Evolutionary conservation across 208 protist genomes (phyloP).

Genomic region (Trypanosoma scelopori): DNA sequence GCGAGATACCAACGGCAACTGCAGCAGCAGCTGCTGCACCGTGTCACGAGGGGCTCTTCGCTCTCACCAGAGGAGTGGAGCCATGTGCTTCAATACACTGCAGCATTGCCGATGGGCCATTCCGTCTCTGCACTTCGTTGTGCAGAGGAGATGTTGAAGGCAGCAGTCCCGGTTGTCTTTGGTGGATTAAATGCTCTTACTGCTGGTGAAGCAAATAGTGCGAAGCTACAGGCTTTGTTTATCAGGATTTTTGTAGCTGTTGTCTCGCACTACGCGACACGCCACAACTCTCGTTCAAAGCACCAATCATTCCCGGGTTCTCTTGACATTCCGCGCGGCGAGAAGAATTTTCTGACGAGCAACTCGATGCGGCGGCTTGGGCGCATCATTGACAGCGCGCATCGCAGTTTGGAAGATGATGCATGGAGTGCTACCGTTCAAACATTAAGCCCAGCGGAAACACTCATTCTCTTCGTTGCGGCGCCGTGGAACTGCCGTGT

Average conservation of each 20-base stretch:
- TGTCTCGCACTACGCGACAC: slow-evolving; percentile 44
- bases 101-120: slow-evolving; percentile 36
- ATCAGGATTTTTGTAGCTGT: slow-evolving; percentile 48
- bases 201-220: slow-evolving; percentile 11
- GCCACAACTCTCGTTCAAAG: slow-evolving; percentile 46
- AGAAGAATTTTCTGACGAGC: slow-evolving; percentile 49
- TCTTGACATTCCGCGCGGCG: slow-evolving; percentile 9
- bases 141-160: slow-evolving; percentile 56
- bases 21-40: slow-evolving; percentile 60
- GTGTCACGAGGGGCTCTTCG: slow-evolving; percentile 40
- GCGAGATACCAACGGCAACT: slow-evolving; percentile 52
- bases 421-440: slow-evolving; percentile 19
- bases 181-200: slow-evolving; percentile 21
- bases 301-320: slow-evolving; percentile 27
- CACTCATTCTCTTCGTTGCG: slow-evolving; percentile 40
- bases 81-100: slow-evolving; percentile 29
- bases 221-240: slow-evolving; percentile 49
- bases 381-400: slow-evolving; percentile 26
- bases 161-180: slow-evolving; percentile 43
- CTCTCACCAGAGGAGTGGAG: slow-evolving; percentile 63
- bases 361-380: slow-evolving; percentile 47
- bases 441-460: slow-evolving; percentile 39
- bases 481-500: slow-evolving; percentile 28
- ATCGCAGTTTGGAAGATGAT: not conserved
- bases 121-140: slow-evolving; percentile 49